Evolutionary conservation across 2,329 filamentous ascomycete genomes (phyloP), one percentile per base, ranked within the genome.

Genomic region (Neodidymelliopsis sp.): DNA sequence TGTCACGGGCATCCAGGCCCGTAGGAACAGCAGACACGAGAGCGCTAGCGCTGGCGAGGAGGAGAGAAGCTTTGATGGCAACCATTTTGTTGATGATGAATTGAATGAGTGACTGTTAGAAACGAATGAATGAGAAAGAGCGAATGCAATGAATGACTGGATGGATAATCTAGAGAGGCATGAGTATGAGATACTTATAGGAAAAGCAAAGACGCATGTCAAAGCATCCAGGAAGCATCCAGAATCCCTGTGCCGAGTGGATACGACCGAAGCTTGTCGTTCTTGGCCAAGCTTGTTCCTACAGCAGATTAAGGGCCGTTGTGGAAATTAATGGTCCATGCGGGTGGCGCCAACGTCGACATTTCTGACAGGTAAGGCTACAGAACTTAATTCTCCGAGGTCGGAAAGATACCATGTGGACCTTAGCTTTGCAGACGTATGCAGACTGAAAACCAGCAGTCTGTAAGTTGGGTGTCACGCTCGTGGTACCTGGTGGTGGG

Each of bases 21-120:
- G 67, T 53, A 34, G 66, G 67, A 25, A 62, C 63, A 53, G 65
- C 62, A 44, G 65, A 53, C 16, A 65, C 65, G 28, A 70, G 62
- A 44, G 65, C 62, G 38, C 65, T 59, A 59, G 66, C 65, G 57
- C 63, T 33, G 39, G 59, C 31, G 43, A 63, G 46, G 30, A 66
- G 45, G 39, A 62, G 51, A 47, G 54, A 62, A 44, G 54, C 39
- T 28, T 57, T 47, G 25, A 59, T 54, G 43, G 57, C 61, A 53
- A 62, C 56, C 62, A 63, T 65, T 49, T 13, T 61, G 53, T 20
- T 39, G 27, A 27, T 50, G 20, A 22, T 35, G 30, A 36, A 16
- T 44, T 9, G 20, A 49, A 54, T 33, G 43, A 48, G 25, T 34
- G 45, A 42, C 35, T 46, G 29, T n/a, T 20, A 47, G 46, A 54